These are phyloP conservation scores for Lignosus rhinocerotis DNA, from an alignment of 1,284 basidiomycete species.

Conservation along the genomic window DNA sequence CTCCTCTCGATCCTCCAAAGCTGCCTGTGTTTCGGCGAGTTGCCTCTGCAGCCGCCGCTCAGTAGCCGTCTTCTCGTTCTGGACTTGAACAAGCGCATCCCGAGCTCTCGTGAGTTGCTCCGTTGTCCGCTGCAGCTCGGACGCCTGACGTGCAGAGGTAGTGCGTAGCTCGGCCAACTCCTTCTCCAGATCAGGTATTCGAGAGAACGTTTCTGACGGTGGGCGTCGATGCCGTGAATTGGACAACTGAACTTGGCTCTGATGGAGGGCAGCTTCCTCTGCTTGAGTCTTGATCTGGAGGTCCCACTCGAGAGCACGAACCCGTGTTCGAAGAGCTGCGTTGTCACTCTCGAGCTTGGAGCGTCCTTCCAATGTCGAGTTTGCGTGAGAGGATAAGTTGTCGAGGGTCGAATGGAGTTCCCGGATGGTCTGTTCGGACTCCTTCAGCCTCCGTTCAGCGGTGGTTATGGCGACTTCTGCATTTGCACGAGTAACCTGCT, in stretches of 20 bases:
- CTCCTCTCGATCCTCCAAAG: constrained; percentile 55
- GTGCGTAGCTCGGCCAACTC: constrained; percentile 51
- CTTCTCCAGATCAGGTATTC: constrained; percentile 50
- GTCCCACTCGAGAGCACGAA: constrained; percentile 24
- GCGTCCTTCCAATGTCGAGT: constrained; percentile 44
- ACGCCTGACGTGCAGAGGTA: constrained; percentile 43
- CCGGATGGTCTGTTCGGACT: constrained; percentile 47
- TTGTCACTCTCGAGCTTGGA: constrained; percentile 58
- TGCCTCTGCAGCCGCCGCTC: constrained; percentile 47
- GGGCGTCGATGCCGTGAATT: constrained; percentile 38
- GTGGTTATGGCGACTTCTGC: constrained; percentile 47
- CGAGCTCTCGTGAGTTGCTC: constrained; percentile 52
- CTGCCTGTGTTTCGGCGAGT: constrained; percentile 43
- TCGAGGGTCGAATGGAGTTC: constrained; percentile 63
- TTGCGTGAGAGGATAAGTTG: constrained; percentile 53
- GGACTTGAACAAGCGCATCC: constrained; percentile 46
- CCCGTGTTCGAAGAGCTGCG: constrained; percentile 43
- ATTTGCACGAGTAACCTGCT: constrained; percentile 57
- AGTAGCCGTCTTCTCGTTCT: constrained; percentile 60
- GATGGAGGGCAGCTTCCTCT: constrained; percentile 32
- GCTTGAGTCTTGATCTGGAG: constrained; percentile 21
- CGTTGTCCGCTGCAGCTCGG: constrained; percentile 41
- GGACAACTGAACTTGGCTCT: constrained; percentile 32
- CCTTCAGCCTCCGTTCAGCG: constrained; percentile 51
- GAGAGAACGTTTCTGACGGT: constrained; percentile 51